Evolutionary conservation across 345 rosid genomes (phyloP), one percentile per base, ranked within the genome.

Genomic region (Clarkia xantiana): DNA sequence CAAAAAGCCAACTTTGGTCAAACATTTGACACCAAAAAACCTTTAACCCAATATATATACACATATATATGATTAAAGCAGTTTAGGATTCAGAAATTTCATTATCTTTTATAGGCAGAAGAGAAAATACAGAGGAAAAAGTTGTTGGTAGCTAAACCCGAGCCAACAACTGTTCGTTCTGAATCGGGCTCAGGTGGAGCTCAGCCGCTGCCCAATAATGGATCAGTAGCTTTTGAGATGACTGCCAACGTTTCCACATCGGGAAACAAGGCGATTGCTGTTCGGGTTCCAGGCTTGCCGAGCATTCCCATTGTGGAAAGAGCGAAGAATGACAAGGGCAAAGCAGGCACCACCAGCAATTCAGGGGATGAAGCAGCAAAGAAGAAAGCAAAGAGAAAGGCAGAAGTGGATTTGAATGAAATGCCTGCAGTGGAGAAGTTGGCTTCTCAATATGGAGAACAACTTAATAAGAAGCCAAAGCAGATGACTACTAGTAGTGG

Each of bases 61-160:
- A 29, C 8, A 29, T 29, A 1, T 29, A 10, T 29, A 6, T 29
- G 36, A 29, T 4, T n/a, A n/a, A 7, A 29, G 1, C 7, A 29
- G 36, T 25, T n/a, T 1, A 5, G 14, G 49, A 20, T 18, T 34
- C 53, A 25, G 18, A 6, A 11, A 11, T 34, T 29, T 29, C 2
- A 25, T 17, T n/a, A 22, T 49, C 41, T 49, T 23, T 18, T 34
- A 6, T 45, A 85, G 88, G 90, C 72, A 52, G 75, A 76, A 61
- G 81, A 65, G 64, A 71, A 79, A 68, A 42, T 69, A 0, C 79
- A 66, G 79, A 72, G 71, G 71, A 81, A 76, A 61, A 84, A 74
- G 74, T 70, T 76, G 62, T 22, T 62, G 67, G 56, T 57, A 23
- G 55, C 68, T 39, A 72, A 53, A 69, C 9, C 46, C 18, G 95